phyloP scores from a whole-genome alignment of 2,329 filamentous ascomycete species.

The Beauveria scarabaeidicola region DNA sequence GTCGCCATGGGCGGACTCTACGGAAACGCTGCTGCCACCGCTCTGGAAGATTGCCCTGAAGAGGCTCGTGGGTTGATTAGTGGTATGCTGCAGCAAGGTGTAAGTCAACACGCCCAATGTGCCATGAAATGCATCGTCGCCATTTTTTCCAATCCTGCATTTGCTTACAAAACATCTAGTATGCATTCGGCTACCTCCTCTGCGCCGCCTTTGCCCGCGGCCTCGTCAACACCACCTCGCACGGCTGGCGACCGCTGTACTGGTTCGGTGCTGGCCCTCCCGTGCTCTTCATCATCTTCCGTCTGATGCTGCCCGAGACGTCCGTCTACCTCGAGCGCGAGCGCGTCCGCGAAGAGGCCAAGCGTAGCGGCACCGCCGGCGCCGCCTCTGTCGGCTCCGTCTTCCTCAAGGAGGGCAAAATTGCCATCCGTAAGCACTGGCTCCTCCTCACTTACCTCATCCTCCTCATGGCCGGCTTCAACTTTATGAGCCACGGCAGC shows the following conservation, averaged over 20 bases:
- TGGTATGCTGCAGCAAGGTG: slow-evolving; percentile 66
- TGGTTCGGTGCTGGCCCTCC: slow-evolving; percentile 85
- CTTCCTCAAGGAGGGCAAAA: slow-evolving; percentile 68
- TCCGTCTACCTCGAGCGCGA: slow-evolving; percentile 60
- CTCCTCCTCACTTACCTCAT: slow-evolving; percentile 71
- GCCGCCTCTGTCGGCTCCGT: slow-evolving; percentile 38
- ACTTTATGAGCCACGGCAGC: slow-evolving; percentile 80
- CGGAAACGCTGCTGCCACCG: slow-evolving; percentile 71
- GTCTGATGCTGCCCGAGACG: slow-evolving; percentile 72
- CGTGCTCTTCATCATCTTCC: slow-evolving; percentile 70
- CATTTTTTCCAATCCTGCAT: too few species aligned
- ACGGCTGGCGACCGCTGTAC: slow-evolving; percentile 77
- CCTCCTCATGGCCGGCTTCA: slow-evolving; percentile 82
- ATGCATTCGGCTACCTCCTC: slow-evolving; percentile 56
- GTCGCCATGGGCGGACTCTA: slow-evolving; percentile 76
- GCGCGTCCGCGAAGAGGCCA: slow-evolving; percentile 44
- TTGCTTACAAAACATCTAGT: slow-evolving; percentile 25
- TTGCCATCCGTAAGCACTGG: slow-evolving; percentile 75
- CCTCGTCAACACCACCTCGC: slow-evolving; percentile 65
- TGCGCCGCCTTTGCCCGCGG: slow-evolving; percentile 52
- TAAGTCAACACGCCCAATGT: slow-evolving; percentile 18
- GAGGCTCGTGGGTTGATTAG: slow-evolving; percentile 65
- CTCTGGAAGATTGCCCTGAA: slow-evolving; percentile 63
- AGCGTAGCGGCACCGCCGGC: slow-evolving; percentile 13
- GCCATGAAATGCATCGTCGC: background rate